These are phyloP conservation scores for Aspergillus nomiae DNA, from an alignment of 2,329 filamentous ascomycete genomes.

Conservation along the genomic window DNA sequence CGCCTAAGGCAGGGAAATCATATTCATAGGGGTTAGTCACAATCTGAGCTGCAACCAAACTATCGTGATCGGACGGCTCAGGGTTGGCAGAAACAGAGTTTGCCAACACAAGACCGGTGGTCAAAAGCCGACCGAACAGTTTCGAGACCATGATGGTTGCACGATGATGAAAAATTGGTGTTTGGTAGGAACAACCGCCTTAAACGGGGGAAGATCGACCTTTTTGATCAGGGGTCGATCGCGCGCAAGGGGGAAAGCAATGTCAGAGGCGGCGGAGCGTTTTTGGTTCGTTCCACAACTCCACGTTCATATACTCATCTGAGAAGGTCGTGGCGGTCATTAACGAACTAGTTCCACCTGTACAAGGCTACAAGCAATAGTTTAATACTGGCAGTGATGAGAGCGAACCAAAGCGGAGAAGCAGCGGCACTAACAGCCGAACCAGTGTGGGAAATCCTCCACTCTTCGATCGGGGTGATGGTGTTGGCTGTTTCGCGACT, in stretches of 20 bases:
- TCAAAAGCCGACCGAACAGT: slow-evolving; percentile 20
- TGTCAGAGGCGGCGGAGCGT: background rate
- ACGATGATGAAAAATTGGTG: background rate
- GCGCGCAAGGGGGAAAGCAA: background rate
- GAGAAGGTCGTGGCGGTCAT: background rate
- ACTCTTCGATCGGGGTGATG: background rate
- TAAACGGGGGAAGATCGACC: slow-evolving; percentile 4
- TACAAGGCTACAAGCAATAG: background rate
- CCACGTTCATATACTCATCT: background rate
- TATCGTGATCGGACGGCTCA: slow-evolving; percentile 15
- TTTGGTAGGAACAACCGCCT: background rate
- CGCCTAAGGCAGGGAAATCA: slow-evolving; percentile 42
- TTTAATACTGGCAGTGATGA: background rate
- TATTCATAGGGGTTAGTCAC: slow-evolving; percentile 33
- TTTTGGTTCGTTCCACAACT: background rate
- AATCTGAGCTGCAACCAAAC: slow-evolving; percentile 36
- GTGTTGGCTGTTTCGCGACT: background rate
- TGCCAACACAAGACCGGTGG: slow-evolving; percentile 24
- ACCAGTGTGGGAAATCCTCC: background rate
- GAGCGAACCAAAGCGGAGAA: background rate
- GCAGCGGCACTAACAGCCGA: background rate
- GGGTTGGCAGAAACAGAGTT: slow-evolving; percentile 14
- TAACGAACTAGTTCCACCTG: background rate
- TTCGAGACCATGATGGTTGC: slow-evolving; percentile 12
- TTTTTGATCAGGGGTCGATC: slow-evolving; percentile 12